Conservation (phyloP, 2,329 filamentous ascomycete species). For the Mollisiaceae sp. region DNA sequence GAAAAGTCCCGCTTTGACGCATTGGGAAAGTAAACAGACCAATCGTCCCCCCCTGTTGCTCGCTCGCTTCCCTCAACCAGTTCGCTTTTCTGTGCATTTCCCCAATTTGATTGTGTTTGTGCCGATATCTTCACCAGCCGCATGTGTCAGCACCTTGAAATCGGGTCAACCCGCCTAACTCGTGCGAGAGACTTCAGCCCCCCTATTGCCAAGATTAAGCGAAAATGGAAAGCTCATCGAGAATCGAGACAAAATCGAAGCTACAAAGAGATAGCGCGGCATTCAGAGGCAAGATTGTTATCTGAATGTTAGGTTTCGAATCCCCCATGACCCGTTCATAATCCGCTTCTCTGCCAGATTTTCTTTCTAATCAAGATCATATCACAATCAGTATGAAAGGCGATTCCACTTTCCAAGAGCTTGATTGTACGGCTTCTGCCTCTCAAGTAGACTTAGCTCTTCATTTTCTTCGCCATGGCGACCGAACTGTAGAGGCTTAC, state of each 20-base stretch:
- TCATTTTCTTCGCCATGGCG: neutral
- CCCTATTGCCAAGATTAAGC: neutral
- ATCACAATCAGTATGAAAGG: neutral
- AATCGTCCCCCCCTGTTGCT: neutral
- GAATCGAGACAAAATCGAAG: neutral
- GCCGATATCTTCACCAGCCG: neutral
- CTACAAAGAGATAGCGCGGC: neutral
- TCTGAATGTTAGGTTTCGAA: neutral
- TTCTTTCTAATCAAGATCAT: neutral
- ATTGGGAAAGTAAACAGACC: neutral
- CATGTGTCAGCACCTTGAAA: neutral
- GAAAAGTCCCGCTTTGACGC: neutral
- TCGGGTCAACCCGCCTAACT: neutral
- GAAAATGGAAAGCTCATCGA: neutral
- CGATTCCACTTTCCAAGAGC: neutral
- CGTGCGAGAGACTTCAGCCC: neutral
- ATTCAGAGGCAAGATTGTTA: neutral
- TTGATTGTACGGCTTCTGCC: neutral
- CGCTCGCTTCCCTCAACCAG: neutral
- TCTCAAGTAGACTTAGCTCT: conserved; percentile 1
- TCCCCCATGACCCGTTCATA: neutral
- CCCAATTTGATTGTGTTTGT: neutral
- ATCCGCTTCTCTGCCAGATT: neutral
- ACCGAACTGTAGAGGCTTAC: neutral
- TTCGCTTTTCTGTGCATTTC: neutral